phyloP scores from a whole-genome alignment of 768 basidiomycete genomes.

The Terana coerulea region DNA sequence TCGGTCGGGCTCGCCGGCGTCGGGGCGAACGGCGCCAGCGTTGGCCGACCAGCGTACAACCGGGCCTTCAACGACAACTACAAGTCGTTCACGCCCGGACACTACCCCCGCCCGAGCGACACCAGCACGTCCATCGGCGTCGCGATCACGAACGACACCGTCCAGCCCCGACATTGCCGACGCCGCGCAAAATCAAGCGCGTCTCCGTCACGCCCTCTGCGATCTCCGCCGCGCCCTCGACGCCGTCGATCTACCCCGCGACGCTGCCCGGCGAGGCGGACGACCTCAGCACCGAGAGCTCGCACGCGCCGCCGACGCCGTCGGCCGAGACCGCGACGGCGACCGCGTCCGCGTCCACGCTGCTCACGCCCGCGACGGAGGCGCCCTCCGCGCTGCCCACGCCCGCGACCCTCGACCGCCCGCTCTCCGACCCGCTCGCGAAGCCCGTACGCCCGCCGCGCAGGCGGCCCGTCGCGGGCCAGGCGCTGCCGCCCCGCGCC shows the following conservation, averaged over 20 bases:
- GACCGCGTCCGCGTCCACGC: background rate
- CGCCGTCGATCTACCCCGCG: conserved; percentile 22
- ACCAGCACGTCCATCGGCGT: conserved; percentile 13
- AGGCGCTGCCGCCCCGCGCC: conserved; percentile 18
- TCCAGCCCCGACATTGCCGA: conserved; percentile 16
- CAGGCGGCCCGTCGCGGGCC: conserved; percentile 3
- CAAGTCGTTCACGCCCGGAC: background rate
- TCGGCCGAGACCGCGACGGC: background rate
- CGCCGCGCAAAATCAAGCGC: conserved; percentile 1
- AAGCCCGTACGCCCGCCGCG: conserved; percentile 4
- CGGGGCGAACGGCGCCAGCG: conserved; percentile 4
- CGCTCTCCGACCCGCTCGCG: background rate
- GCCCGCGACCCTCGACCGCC: background rate
- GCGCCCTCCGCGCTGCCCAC: background rate
- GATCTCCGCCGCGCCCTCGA: conserved; percentile 12
- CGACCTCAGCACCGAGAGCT: conserved; percentile 10
- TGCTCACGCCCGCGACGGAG: no score
- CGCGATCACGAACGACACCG: conserved; percentile 19
- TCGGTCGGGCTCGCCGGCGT: conserved; percentile 7
- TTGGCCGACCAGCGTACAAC: conserved; percentile 6
- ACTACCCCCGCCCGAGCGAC: conserved; percentile 1
- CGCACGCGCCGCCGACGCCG: conserved; percentile 3
- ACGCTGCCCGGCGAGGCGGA: conserved; percentile 11
- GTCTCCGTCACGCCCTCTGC: background rate
- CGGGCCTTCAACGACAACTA: conserved; percentile 19